Base-by-base conservation (phyloP, 371 early-diverging fungal genomes). In the Rhizopus stolonifer region DNA sequence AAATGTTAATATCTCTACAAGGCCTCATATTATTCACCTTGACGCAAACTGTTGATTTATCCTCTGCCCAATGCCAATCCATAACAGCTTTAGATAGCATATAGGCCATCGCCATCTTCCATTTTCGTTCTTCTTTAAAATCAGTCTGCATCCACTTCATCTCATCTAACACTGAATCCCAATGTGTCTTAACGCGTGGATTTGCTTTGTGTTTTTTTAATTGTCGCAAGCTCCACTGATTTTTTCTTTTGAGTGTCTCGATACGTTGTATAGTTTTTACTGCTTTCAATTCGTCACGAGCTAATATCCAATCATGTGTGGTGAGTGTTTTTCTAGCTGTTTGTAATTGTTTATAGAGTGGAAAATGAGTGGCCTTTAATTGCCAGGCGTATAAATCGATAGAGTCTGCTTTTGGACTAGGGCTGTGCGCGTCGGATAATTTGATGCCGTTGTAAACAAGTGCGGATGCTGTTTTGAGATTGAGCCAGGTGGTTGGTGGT, bases 91-190 rank as follows among this genome's bases (percentile, higher is more conserved):
- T 69, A 0, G 90, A 81, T 1, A 93, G 51, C 52, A 72, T 70
- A 54, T 75, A 87, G 0, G 92, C 89, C 40, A 80, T 80, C 3
- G 90, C 91, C 32, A 88, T 74, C 58, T 91, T 93, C 89, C 91
- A 88, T 58, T 85, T 87, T 24, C 89, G 79, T 61, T 94, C 94
- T 54, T 94, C 90, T 46, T 82, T 81, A 62, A 89, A 93, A 60
- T 96, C 96, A 0, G 83, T 86, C 15, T 83, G 80, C 79, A 90
- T 77, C 94, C 94, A 94, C 68, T 77, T 82, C 92, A 92, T 89
- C 54, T 95, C 94, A 49, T 92, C 91, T 54, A 96, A 57, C 29
- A 95, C 56, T 45, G 79, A 80, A 65, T 95, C 96, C 93, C 94
- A 91, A 51, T 93, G 93, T 0, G 90, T 84, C 44, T 91, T 90